These are phyloP conservation scores for Astrephomene gubernaculifera DNA, from an alignment of 139 green algal species.

Conservation along the genomic window DNA sequence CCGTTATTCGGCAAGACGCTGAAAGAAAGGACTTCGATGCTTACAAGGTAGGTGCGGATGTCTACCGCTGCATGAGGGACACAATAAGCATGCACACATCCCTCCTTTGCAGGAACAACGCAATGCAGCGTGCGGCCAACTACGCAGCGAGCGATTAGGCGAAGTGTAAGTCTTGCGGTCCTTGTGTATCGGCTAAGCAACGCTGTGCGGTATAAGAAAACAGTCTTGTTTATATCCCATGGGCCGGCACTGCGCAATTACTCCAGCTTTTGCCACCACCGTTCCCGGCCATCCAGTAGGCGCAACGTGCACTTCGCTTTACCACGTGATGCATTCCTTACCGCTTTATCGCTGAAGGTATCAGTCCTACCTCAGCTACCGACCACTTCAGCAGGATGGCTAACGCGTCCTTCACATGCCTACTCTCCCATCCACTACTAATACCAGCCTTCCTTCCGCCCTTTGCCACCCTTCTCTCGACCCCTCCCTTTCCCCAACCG, in stretches of 20 bases:
- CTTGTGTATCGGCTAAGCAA: too few species aligned
- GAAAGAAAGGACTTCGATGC: neutral
- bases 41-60: neutral
- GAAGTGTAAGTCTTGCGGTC: slow-evolving; percentile 44
- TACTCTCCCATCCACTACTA: neutral
- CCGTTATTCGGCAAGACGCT: neutral
- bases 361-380: too few species aligned
- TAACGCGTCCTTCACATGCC: too few species aligned
- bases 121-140: neutral
- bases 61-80: neutral
- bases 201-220: neutral
- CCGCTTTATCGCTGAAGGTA: too few species aligned
- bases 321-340: too few species aligned
- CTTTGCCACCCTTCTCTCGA: neutral
- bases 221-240: neutral
- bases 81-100: neutral
- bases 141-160: neutral
- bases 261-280: too few species aligned
- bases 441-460: neutral
- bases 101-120: neutral
- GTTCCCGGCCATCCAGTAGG: too few species aligned
- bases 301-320: too few species aligned
- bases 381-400: too few species aligned
- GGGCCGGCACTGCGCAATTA: too few species aligned
- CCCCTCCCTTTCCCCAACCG: neutral